Evolutionary conservation across 2,329 filamentous ascomycete species (phyloP).

Genomic region (Monosporascus sp.): DNA sequence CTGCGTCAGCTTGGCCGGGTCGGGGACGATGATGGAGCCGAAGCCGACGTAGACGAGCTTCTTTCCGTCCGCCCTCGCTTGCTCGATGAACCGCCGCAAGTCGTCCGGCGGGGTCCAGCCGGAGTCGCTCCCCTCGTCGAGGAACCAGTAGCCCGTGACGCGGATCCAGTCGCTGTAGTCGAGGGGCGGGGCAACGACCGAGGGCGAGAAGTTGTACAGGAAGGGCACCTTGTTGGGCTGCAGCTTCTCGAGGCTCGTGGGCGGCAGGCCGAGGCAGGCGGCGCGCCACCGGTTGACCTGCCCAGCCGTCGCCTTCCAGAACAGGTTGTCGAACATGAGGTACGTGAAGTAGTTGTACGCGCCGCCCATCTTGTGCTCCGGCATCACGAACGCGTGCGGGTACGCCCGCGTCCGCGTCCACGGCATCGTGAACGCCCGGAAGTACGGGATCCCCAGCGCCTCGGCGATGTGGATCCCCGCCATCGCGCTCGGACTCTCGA

Average conservation of each 20-base stretch:
- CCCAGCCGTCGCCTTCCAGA: slow-evolving; percentile 88
- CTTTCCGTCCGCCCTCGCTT: slow-evolving; percentile 74
- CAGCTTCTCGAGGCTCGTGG: slow-evolving; percentile 82
- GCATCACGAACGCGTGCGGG: slow-evolving; percentile 91
- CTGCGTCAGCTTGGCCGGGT: slow-evolving; percentile 81
- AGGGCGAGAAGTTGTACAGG: slow-evolving; percentile 93
- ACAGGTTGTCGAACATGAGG: slow-evolving; percentile 92
- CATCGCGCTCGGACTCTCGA: slow-evolving; percentile 96
- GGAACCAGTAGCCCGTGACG: slow-evolving; percentile 96
- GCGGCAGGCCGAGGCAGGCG: slow-evolving; percentile 69
- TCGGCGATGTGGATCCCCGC: slow-evolving; percentile 96
- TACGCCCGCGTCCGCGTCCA: slow-evolving; percentile 96
- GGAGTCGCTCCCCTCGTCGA: slow-evolving; percentile 66
- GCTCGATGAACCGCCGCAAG: slow-evolving; percentile 74
- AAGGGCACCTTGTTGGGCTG: slow-evolving; percentile 98
- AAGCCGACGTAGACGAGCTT: slow-evolving; percentile 97
- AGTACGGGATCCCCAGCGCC: slow-evolving; percentile 87
- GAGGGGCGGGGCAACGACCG: slow-evolving; percentile 86
- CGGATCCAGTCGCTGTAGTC: slow-evolving; percentile 98
- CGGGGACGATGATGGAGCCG: slow-evolving; percentile 88
- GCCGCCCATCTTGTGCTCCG: slow-evolving; percentile 89
- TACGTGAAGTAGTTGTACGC: slow-evolving; percentile 95
- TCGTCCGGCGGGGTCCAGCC: slow-evolving; percentile 70
- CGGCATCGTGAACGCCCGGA: slow-evolving; percentile 96
- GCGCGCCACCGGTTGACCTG: slow-evolving; percentile 94